phyloP scores from a whole-genome alignment of 164 flowering plant genomes.

The Vitis cinerea region DNA sequence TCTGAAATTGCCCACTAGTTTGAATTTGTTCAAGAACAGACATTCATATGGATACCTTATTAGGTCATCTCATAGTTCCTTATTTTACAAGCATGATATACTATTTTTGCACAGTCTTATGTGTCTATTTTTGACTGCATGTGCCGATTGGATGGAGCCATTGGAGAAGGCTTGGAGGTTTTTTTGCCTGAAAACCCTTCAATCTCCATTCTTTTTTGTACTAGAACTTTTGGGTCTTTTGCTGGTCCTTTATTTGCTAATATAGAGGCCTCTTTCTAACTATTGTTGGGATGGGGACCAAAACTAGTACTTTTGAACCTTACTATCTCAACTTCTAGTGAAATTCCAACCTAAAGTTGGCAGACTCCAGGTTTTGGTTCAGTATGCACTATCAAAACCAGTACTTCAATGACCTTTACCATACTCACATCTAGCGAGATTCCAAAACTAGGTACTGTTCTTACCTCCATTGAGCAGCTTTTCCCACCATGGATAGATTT shows the following conservation, averaged over 20 bases:
- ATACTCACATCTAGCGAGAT: background rate
- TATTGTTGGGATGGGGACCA: background rate
- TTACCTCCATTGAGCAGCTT: background rate
- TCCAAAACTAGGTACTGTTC: background rate
- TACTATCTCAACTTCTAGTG: background rate
- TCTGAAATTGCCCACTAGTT: background rate
- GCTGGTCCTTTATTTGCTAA: background rate
- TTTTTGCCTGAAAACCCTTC: background rate
- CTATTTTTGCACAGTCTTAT: background rate
- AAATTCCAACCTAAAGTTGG: background rate
- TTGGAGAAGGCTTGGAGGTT: background rate
- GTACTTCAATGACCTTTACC: background rate
- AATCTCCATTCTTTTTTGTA: background rate
- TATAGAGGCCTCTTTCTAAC: background rate
- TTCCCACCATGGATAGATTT: too few species aligned
- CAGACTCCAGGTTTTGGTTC: background rate
- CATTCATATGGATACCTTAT: background rate
- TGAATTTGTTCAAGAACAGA: background rate
- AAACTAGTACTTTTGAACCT: background rate
- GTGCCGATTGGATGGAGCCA: background rate
- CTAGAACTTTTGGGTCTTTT: background rate
- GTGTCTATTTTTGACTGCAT: background rate
- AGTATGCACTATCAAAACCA: background rate
- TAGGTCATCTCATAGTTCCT: constrained; percentile 5
- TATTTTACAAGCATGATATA: background rate